Base-by-base conservation (phyloP, 108 stramenopile genomes). In the Nitzschia putrida region DNA sequence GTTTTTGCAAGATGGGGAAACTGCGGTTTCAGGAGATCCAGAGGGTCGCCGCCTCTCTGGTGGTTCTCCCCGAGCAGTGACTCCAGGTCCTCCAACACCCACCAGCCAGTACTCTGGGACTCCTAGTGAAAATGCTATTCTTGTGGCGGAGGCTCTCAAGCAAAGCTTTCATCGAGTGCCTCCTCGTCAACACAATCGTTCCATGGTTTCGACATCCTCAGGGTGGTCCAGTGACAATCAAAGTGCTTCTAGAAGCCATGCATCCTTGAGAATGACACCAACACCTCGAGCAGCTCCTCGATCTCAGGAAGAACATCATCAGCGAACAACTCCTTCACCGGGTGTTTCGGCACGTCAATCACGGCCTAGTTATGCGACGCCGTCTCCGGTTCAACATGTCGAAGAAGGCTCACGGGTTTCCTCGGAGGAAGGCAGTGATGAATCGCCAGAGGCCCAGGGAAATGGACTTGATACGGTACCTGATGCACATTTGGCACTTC, bases 401-500 rank as follows among this genome's bases (percentile, higher is more conserved):
- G 3, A 1, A 34, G 29, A 34, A 34, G 3, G 3, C 29, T 34
- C 29, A 3, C 29, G 4, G 1, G 29, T 34, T 34, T 34, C 29
- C 29, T 34, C 29, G 3, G 29, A 1, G 29, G 29, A 34, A n/a
- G n/a, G n/a, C 4, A 34, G 29, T 34, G 29, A 34, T 4, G 29
- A 34, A 34, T 34, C 29, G 29, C 29, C 1, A 34, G 29, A 34
- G 29, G 29, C 29, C 1, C 29, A 34, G 29, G 29, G 29, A 1
- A 34, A 34, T 34, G 3, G 29, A 4, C 29, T 34, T 34, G 29
- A 34, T 4, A 4, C 29, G 1, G 29, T 34, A 10, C 16, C 34
- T 26, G 8, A 16, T 13, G 12, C 13, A 18, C 65, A 72, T 59
- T 69, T 73, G 34, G 39, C 64, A 0, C 61, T 83, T 25, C 83